A percentile compares a stretch with the other conserved stretches of the same genome.
Evolutionary conservation across 2,329 filamentous ascomycete genomes (phyloP).

Genomic region (Clonostachys rhizophaga): DNA sequence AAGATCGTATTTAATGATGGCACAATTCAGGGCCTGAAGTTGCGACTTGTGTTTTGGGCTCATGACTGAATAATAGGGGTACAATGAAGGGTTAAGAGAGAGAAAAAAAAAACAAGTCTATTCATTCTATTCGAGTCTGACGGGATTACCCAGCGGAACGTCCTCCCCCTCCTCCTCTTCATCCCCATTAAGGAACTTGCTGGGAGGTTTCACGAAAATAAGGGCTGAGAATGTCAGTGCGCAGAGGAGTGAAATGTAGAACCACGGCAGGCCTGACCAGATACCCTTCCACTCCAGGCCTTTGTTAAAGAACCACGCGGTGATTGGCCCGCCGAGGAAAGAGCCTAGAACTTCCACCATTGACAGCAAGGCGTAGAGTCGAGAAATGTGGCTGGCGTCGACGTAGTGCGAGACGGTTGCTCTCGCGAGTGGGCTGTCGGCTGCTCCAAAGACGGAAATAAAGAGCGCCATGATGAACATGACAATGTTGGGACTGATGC

Average conservation of each 20-base stretch:
- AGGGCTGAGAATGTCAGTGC: slow-evolving; percentile 14
- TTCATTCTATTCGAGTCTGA: background rate
- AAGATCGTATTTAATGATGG: too few species aligned
- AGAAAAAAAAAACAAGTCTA: too few species aligned
- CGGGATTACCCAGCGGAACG: background rate
- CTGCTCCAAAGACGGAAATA: slow-evolving; percentile 28
- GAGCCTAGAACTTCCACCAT: slow-evolving; percentile 31
- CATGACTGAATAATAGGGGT: too few species aligned
- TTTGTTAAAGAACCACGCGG: slow-evolving; percentile 29
- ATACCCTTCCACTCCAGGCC: slow-evolving; percentile 26
- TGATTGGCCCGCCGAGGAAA: slow-evolving; percentile 30
- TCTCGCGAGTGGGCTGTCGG: slow-evolving; percentile 27
- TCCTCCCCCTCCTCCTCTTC: slow-evolving; percentile 8
- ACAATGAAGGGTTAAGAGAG: too few species aligned
- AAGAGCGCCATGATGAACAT: slow-evolving; percentile 30
- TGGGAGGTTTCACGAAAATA: slow-evolving; percentile 23
- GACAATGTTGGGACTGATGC: slow-evolving; percentile 19
- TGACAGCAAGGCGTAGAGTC: slow-evolving; percentile 32
- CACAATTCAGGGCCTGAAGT: too few species aligned
- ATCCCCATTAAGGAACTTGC: slow-evolving; percentile 3
- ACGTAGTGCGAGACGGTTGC: slow-evolving; percentile 34
- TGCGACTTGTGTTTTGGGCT: too few species aligned
- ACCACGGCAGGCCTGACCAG: slow-evolving; percentile 32
- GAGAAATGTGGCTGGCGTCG: slow-evolving; percentile 26
- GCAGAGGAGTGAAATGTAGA: slow-evolving; percentile 26